A percentile compares a stretch with the other conserved stretches of the same genome.
Conservation (phyloP, 129 eudicot species). For the Helianthus annuus region DNA sequence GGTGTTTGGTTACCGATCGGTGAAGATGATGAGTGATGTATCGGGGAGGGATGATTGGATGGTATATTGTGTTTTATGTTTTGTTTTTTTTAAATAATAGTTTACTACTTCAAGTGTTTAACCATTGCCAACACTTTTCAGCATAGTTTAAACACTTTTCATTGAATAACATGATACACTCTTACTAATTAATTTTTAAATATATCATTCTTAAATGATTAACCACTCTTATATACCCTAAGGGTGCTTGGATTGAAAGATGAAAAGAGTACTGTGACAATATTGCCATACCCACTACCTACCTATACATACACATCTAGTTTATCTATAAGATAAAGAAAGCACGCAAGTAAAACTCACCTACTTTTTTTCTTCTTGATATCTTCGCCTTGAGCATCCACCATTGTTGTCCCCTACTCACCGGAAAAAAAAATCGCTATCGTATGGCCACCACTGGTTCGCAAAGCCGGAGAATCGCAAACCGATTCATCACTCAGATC, state of each 20-base stretch:
- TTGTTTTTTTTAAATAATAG: too few relatives aligned
- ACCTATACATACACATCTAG: not conserved
- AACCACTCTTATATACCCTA: too few relatives aligned
- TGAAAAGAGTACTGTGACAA: not conserved
- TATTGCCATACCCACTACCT: not conserved
- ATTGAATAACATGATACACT: too few relatives aligned
- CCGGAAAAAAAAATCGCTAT: conserved; percentile 15
- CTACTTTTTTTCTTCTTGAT: conserved; percentile 16
- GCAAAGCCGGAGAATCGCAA: conserved; percentile 46
- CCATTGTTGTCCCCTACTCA: conserved; percentile 6
- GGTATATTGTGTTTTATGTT: too few relatives aligned
- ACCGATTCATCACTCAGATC: conserved; percentile 60
- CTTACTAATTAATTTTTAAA: too few relatives aligned
- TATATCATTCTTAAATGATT: too few relatives aligned
- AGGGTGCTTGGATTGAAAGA: conserved; percentile 1
- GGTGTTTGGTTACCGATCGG: too few relatives aligned
- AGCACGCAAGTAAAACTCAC: conserved; percentile 2
- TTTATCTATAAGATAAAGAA: not conserved
- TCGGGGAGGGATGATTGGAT: too few relatives aligned
- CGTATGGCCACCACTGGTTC: conserved; percentile 66
- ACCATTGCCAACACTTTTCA: too few relatives aligned
- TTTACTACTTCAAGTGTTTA: too few relatives aligned
- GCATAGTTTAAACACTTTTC: too few relatives aligned
- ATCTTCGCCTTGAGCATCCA: conserved; percentile 1
- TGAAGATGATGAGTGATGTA: too few relatives aligned